Evolutionary conservation across 352 stramenopile genomes (phyloP).

Genomic region (Phytophthora brassicae): DNA sequence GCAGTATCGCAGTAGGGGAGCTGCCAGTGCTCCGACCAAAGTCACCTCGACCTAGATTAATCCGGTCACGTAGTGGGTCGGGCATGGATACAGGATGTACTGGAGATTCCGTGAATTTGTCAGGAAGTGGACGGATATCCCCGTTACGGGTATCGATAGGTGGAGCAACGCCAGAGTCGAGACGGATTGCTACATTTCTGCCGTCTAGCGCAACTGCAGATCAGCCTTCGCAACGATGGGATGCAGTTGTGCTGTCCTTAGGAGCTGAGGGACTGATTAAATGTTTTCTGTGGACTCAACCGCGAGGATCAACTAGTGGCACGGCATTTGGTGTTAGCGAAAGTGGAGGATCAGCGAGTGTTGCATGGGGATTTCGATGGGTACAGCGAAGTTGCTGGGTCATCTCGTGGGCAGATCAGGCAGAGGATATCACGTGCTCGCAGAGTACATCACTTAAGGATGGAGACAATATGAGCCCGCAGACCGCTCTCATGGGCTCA

Average conservation of each 20-base stretch:
- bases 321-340: conserved; percentile 23
- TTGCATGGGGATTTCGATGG: conserved; percentile 58
- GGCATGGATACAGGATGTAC: conserved; percentile 13
- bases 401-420: conserved; percentile 82
- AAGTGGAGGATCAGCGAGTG: conserved; percentile 21
- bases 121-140: conserved; percentile 1
- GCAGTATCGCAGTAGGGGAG: conserved; percentile 64
- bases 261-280: conserved; percentile 77
- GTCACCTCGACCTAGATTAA: conserved; percentile 13
- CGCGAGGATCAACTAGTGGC: conserved; percentile 36
- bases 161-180: conserved; percentile 12
- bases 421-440: conserved; percentile 82
- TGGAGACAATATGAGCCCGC: conserved; percentile 82
- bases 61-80: conserved; percentile 25
- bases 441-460: conserved; percentile 81
- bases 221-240: conserved; percentile 40
- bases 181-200: conserved; percentile 15
- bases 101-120: not conserved
- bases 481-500: conserved; percentile 77
- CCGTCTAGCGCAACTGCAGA: conserved; percentile 3
- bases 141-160: conserved; percentile 15
- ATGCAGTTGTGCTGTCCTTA: conserved; percentile 74
- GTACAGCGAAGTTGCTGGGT: conserved; percentile 82
- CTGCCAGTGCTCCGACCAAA: conserved; percentile 39
- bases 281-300: conserved; percentile 81